These are phyloP conservation scores for Kurtzmaniella fragi DNA, from an alignment of 805 yeast species.

Conservation along the genomic window DNA sequence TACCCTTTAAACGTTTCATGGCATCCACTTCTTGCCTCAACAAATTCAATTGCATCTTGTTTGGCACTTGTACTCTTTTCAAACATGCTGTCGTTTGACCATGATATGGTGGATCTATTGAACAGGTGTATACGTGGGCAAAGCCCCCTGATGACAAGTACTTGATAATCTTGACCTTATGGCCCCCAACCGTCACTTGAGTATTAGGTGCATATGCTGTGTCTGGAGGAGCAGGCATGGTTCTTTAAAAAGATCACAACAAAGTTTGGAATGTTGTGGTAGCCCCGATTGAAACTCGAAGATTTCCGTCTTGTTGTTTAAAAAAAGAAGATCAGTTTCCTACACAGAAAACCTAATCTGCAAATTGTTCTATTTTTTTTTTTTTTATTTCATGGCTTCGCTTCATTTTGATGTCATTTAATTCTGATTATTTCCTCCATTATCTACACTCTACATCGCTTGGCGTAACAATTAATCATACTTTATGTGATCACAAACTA, in stretches of 20 bases:
- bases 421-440: no score
- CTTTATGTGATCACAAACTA: no score
- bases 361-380: no score
- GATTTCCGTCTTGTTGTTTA: no score
- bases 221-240: constrained; percentile 45
- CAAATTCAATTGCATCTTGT: constrained; percentile 73
- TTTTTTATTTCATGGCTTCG: no score
- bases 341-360: no score
- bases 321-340: no score
- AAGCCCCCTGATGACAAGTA: constrained; percentile 90
- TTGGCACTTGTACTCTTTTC: constrained; percentile 94
- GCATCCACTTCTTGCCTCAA: constrained; percentile 96
- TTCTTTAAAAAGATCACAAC: background rate
- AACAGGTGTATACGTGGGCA: constrained; percentile 88
- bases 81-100: constrained; percentile 66
- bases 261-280: no score
- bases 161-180: constrained; percentile 58
- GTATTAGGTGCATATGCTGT: constrained; percentile 74
- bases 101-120: constrained; percentile 49
- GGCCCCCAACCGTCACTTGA: constrained; percentile 76
- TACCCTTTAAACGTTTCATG: constrained; percentile 82
- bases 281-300: no score
- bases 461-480: no score
- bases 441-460: no score
- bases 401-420: no score